Evolutionary conservation across 2,329 filamentous ascomycete species (phyloP), one percentile per base, ranked within the genome.

Genomic region (Amesomyces nigricolor): DNA sequence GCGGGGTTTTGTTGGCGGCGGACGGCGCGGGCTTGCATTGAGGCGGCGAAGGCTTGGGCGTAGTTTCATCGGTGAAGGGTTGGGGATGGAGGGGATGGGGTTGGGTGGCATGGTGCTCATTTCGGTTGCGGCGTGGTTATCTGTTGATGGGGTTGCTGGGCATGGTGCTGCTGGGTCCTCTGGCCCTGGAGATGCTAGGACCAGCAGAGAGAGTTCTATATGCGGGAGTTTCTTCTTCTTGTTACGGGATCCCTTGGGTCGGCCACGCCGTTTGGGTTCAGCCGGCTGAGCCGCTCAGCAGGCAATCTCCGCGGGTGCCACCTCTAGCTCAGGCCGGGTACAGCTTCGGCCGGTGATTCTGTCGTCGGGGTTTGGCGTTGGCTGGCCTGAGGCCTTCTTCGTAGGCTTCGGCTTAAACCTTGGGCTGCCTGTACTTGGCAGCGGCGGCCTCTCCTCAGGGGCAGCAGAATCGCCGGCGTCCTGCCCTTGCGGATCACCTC

Each of bases 401-500:
- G 26, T 39, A 47, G 16, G 43, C 26, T 39, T 35, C 9, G 16
- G 22, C 42, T 47, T 52, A 3, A 3, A 16, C 19, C 16, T 39
- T 48, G 47, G 32, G 47, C 47, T 26, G 32, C 32, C 32, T 9
- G 32, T 35, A 35, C 29, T 53, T 11, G 42, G 22, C 22, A 29
- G 42, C 29, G 46, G 26, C 1, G 47, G n/a, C 11, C 44, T 58
- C 66, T 70, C 73, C 53, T 73, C 73, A 13, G 73, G 73, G 29
- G 48, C 26, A 30, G 45, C 13, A 43, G 50, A 10, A 40, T 22
- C 10, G 22, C 8, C 8, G 58, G 58, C 29, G 46, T 51, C 54
- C 51, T 48, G 52, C 65, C 51, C 62, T 60, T 47, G 61, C 80
- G 82, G 0, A 75, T 75, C 57, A 81, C 79, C 60, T 88, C 85